Percentiles rank a stretch among this genome's conserved stretches.
phyloP scores from a whole-genome alignment of 306 rosid species.

The Crataegus laevigata region DNA sequence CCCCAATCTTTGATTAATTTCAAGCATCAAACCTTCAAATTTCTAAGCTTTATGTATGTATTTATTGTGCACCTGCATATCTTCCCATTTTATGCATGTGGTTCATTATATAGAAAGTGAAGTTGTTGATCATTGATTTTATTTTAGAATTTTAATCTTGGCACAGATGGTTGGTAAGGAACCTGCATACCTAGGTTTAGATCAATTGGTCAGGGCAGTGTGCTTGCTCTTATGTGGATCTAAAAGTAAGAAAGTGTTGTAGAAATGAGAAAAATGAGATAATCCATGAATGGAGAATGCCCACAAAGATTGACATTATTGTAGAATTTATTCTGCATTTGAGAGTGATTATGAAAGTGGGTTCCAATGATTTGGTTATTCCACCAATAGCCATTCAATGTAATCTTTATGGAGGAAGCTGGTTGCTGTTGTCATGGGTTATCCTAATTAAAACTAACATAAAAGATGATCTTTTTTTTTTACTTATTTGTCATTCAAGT shows the following conservation, averaged over 20 bases:
- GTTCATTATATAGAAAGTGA: slow-evolving; percentile 1
- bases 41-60: neutral
- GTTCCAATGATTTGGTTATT: slow-evolving; percentile 28
- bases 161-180: neutral
- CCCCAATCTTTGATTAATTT: neutral
- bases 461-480: slow-evolving; percentile 1
- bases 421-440: slow-evolving; percentile 11
- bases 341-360: slow-evolving; percentile 1
- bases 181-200: too few species aligned
- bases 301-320: slow-evolving; percentile 1
- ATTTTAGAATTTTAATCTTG: neutral
- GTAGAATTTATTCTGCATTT: slow-evolving; percentile 10
- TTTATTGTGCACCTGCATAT: slow-evolving; percentile 1
- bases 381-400: slow-evolving; percentile 28
- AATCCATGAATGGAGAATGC: neutral
- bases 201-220: neutral
- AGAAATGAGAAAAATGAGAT: neutral
- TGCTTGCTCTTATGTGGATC: neutral
- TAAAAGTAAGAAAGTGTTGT: neutral
- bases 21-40: neutral
- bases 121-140: neutral
- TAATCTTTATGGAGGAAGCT: slow-evolving; percentile 25
- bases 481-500: neutral
- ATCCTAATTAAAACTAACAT: neutral
- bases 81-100: neutral